Conservation (phyloP, 208 protist genomes). For the Wallacemonas sp. region DNA sequence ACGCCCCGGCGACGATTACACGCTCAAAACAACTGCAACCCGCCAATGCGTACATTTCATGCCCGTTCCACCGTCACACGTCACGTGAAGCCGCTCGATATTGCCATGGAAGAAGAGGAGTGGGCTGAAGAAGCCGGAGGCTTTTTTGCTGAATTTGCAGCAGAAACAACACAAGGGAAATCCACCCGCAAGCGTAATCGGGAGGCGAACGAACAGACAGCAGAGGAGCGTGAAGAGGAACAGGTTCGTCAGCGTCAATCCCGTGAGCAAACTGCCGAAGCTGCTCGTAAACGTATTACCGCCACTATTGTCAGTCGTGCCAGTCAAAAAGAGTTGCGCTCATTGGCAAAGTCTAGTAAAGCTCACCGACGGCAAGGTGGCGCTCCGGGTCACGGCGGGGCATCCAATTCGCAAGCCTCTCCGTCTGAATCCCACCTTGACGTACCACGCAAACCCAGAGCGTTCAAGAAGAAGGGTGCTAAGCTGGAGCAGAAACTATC, state of each 20-base stretch:
- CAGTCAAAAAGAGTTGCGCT: conserved; percentile 46
- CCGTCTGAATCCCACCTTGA: neutral
- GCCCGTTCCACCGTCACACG: neutral
- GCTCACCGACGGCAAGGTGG: neutral
- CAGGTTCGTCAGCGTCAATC: conserved; percentile 5
- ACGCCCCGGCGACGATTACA: too few species aligned
- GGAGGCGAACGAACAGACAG: conserved; percentile 28
- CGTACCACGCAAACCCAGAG: neutral
- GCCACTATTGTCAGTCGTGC: conserved; percentile 56
- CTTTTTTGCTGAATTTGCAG: conserved; percentile 69
- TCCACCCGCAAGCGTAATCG: conserved; percentile 53
- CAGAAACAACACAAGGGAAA: conserved; percentile 22
- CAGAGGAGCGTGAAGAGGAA: conserved; percentile 4
- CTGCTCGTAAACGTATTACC: conserved; percentile 62
- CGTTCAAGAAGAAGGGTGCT: conserved; percentile 19
- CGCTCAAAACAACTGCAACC: too few species aligned
- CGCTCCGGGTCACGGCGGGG: too few species aligned
- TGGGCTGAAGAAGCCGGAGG: conserved; percentile 57
- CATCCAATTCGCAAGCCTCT: neutral
- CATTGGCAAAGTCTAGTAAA: neutral
- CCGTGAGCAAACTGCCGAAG: conserved; percentile 36
- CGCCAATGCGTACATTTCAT: too few species aligned
- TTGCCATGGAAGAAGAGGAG: conserved; percentile 38
- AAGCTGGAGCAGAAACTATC: conserved; percentile 40
- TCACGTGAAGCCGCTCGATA: neutral